Evolutionary conservation across 2,329 filamentous ascomycete species (phyloP).

Genomic region (Diaporthe caulivora): DNA sequence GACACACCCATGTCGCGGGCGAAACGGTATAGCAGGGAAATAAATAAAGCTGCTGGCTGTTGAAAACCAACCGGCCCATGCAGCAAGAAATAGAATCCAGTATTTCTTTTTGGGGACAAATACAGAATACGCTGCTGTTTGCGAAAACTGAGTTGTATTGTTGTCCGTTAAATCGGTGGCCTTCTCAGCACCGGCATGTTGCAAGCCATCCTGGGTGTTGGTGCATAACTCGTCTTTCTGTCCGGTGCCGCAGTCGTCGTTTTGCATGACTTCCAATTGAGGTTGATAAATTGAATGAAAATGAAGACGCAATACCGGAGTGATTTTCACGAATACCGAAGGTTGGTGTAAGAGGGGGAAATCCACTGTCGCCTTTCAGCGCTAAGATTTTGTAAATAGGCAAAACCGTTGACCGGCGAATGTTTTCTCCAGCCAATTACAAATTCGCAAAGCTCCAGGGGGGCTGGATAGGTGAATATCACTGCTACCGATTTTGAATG

Average conservation of each 20-base stretch:
- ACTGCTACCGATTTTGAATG: background rate
- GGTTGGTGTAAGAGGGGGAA: background rate
- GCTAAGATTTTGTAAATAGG: background rate
- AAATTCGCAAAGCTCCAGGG: background rate
- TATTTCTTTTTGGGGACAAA: background rate
- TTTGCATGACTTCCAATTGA: background rate
- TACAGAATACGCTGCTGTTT: background rate
- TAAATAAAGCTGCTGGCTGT: slow-evolving; percentile 31
- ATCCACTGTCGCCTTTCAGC: no score
- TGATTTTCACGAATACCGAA: background rate
- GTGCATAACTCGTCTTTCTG: background rate
- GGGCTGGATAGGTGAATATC: background rate
- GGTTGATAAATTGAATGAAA: background rate
- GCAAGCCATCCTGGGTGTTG: background rate
- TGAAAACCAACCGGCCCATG: slow-evolving; percentile 22
- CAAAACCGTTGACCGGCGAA: background rate
- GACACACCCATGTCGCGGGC: slow-evolving; percentile 25
- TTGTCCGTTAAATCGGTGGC: background rate
- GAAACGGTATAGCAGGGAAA: slow-evolving; percentile 7
- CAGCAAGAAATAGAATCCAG: slow-evolving; percentile 16
- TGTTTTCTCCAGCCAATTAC: background rate
- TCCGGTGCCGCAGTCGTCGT: background rate
- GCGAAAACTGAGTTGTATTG: background rate
- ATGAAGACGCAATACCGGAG: background rate
- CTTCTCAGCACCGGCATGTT: background rate